phyloP scores from a whole-genome alignment of 441 rosid species.

The Mallotus repandus region DNA sequence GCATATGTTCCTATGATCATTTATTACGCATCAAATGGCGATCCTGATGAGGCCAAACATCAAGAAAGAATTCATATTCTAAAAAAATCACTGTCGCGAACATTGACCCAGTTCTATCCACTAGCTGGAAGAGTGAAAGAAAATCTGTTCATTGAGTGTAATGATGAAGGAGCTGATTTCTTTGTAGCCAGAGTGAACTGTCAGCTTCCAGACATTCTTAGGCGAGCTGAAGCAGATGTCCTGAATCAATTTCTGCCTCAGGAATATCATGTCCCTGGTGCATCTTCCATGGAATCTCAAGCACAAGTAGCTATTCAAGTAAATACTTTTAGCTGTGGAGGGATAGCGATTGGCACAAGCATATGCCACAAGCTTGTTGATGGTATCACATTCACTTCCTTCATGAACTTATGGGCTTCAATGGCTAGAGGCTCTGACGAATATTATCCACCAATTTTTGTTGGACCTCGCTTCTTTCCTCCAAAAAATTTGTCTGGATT shows the following conservation, averaged over 20 bases:
- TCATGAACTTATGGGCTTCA: constrained; percentile 14
- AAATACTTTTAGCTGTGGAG: constrained; percentile 18
- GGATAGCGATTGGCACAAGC: constrained; percentile 12
- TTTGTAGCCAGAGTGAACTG: constrained; percentile 16
- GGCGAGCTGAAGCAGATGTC: background rate
- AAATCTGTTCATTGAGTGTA: constrained; percentile 11
- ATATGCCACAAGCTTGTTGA: constrained; percentile 17
- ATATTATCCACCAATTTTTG: constrained; percentile 1
- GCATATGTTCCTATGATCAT: constrained; percentile 19
- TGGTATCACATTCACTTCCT: constrained; percentile 15
- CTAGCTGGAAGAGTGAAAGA: constrained; percentile 13
- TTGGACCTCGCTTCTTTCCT: constrained; percentile 12
- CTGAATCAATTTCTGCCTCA: constrained; percentile 3
- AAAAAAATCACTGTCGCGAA: constrained; percentile 1
- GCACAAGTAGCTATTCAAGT: constrained; percentile 13
- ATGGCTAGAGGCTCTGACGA: constrained; percentile 2
- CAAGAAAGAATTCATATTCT: background rate
- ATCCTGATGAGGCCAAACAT: background rate
- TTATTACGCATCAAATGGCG: constrained; percentile 10
- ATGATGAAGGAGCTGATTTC: constrained; percentile 15
- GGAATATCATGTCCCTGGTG: background rate
- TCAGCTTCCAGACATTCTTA: background rate
- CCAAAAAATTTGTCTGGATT: background rate
- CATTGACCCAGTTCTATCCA: constrained; percentile 10
- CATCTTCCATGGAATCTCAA: constrained; percentile 1